Evolutionary conservation across 305 asterid species (phyloP), one percentile per base, ranked within the genome.

Genomic region (Ilex paraguariensis): DNA sequence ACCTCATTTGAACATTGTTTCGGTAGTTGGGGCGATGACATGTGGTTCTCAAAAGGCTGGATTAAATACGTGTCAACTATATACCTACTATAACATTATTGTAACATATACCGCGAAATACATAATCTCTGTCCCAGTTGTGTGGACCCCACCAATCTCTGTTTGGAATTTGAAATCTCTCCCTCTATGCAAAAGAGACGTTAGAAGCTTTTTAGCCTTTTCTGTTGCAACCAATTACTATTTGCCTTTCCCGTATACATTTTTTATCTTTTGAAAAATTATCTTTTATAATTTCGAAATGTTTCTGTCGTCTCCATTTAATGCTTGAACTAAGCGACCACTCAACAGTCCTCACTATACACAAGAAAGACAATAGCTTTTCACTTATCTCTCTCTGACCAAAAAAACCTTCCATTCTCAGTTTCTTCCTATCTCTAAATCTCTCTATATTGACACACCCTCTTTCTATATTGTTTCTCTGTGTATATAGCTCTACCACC

Each of bases 151-250:
- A 5, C 42, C 42, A 36, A 5, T 36, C 9, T 8, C 42, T 32
- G 40, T 66, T 53, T 32, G 42, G 54, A 56, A 45, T 70, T 70
- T 70, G 76, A 75, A 75, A 63, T 60, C 60, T 44, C 76, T 75
- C 79, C 80, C 80, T 51, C 80, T 70, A 66, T 44, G 7, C 66
- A 75, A 70, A 75, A 80, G 83, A 82, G 88, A 80, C 88, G 88
- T 82, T 82, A 54, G 70, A 69, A 66, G 45, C 61, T 64, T 73
- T 77, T 79, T 66, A 75, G 56, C 88, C 68, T 77, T 77, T 75
- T 74, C 66, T 68, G 73, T 16, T 56, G 10, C 57, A 62, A 66
- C 21, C 1, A 28, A 36, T 10, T 45, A 45, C 56, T 30, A 52
- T 59, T 68, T 53, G 9, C 3, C 9, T 36, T 36, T 36, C 3